Evolutionary conservation across 768 basidiomycete species (phyloP), one percentile per base, ranked within the genome.

Genomic region (Naematelia encephala): DNA sequence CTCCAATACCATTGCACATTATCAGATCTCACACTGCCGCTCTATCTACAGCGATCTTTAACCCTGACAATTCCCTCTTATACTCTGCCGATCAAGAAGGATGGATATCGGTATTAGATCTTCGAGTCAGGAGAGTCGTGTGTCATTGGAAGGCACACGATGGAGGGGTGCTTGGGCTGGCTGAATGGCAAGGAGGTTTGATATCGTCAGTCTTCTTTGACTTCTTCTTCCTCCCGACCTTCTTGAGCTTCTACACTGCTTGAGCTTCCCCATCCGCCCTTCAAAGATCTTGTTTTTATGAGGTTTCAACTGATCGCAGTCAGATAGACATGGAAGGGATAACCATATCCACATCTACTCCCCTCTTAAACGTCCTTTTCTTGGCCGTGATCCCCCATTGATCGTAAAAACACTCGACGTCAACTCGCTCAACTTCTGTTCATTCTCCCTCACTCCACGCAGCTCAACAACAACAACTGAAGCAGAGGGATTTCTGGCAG

Each of bases 371-470:
- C 54, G 26, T 26, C 53, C 23, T 39, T 54, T 21, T 5, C 30
- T 25, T 27, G 27, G n/a, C 1, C 26, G 8, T 3, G 30, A 34
- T 26, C 14, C 34, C 29, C 59, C 57, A 27, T 45, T 26, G 44
- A 74, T 89, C 2, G 72, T 78, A 11, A 87, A 86, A 66, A 87
- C 88, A 0, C 78, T 98, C 74, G 89, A 91, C 68, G 86, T 93
- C 59, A 99, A 99, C 72, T 86, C 94, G 1, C 81, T 98, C 56
- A 96, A 94, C 70, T 97, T 88, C 74, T 98, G 94, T 77, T 85
- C 87, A 1, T 92, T 96, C 77, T 87, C 89, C 5, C 79, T 97
- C 2, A 72, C 57, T 88, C 34, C 75, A 8, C 34, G 34, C 34
- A 16, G 16, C 34, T 39, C n/a, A n/a, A n/a, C n/a, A n/a, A n/a